Evolutionary conservation across 1,284 basidiomycete species (phyloP), one percentile per base, ranked within the genome.

Genomic region (Moesziomyces globuligerus): DNA sequence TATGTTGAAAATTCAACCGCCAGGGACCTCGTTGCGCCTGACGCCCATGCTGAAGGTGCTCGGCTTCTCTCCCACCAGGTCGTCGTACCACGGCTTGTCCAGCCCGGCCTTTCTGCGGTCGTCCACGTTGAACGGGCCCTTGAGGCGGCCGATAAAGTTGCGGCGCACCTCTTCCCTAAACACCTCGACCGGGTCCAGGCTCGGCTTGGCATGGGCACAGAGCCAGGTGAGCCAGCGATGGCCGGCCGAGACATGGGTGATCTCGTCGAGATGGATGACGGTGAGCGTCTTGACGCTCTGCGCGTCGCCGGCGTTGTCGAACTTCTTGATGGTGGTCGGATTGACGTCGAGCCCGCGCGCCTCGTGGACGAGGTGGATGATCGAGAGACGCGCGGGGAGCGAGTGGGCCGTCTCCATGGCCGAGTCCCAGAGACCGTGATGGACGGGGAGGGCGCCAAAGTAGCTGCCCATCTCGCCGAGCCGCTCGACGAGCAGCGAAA

Each of bases 351-450:
- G 85, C 3, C 92, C 92, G 25, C 92, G 85, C 1, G 92, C 91
- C 84, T 94, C 92, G 79, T 93, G 92, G 0, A 94, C 92, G 26
- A 94, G 88, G 76, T 93, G 92, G 71, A 94, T 92, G 81, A 94
- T 93, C 2, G 91, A 90, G 24, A 94, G 87, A 3, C 92, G 87
- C 0, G 91, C 86, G 32, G 88, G 87, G 28, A 94, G 86, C 2
- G 90, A 91, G 48, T 88, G 81, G 3, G 87, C 87, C 0, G 92
- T 94, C 44, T 89, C 86, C 15, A 85, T 85, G 1, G 92, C 92
- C 4, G 90, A 91, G 57, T 92, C 89, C 92, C 91, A 93, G 5
- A 93, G 86, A 3, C 82, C 83, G 44, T 81, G 72, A 48, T 84
- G 83, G 1, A 84, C 80, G 2, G 82, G 78, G 15, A 84, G 56